phyloP scores from a whole-genome alignment of 768 basidiomycete species.

The Suillus tomentosus region DNA sequence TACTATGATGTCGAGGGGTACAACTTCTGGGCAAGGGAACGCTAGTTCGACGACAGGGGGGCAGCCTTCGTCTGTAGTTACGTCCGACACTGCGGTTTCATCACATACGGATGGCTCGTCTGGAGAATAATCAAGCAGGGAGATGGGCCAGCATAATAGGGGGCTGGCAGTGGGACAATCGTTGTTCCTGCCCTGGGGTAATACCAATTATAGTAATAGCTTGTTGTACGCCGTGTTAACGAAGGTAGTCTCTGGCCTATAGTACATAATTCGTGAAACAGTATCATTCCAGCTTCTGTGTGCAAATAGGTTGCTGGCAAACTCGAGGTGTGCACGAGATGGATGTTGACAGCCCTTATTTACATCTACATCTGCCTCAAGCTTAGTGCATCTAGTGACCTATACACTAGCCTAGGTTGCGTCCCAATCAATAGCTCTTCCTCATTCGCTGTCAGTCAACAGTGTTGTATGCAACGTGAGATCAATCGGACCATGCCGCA shows the following conservation, averaged over 20 bases:
- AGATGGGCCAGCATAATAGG: not conserved
- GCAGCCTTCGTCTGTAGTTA: not conserved
- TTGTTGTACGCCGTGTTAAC: not conserved
- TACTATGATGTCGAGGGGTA: conserved; percentile 59
- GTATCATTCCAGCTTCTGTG: not conserved
- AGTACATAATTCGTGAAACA: not conserved
- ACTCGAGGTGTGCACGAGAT: not conserved
- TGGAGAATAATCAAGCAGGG: not conserved
- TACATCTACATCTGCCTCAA: not conserved
- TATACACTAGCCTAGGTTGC: not conserved
- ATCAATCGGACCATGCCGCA: not conserved
- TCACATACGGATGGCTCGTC: not conserved
- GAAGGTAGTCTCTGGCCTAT: not conserved
- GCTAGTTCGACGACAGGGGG: conserved; percentile 3
- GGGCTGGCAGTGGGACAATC: not conserved
- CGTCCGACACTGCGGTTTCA: not conserved
- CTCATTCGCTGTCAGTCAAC: not conserved
- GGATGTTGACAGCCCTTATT: not conserved
- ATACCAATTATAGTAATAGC: not conserved
- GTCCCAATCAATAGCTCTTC: not conserved
- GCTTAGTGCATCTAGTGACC: not conserved
- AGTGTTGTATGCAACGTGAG: not conserved
- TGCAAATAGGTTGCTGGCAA: not conserved
- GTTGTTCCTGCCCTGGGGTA: not conserved
- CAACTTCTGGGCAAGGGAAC: conserved; percentile 25